Base-by-base conservation (phyloP, 2,329 filamentous ascomycete genomes). In the Verticillium isaacii region DNA sequence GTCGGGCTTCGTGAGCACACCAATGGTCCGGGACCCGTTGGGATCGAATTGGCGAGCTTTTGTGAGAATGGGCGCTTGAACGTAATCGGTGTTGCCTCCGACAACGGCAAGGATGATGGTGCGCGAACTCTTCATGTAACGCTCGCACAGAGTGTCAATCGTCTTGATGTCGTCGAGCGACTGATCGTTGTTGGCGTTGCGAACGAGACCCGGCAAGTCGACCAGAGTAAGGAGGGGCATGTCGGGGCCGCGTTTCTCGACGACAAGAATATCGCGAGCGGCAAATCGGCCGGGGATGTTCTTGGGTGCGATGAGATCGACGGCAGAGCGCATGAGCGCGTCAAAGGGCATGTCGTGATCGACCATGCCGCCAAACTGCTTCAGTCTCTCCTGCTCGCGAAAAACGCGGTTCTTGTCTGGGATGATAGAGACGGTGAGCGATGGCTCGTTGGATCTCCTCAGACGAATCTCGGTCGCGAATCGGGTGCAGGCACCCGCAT, bases 141-240 rank as follows among this genome's bases (percentile, higher is more conserved):
- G 76, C 8, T 83, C 80, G 12, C 80, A 82, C 2, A 87, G 72
- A 0, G 75, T 65, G 34, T 82, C 79, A 57, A 86, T 83, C 2
- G 82, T 80, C 63, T 78, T 73, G 60, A 83, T 82, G 54, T 86
- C 84, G 25, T 78, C 73, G 34, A 78, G 75, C 1, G 81, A 83
- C 68, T 86, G 82, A 60, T 82, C 78, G 34, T 78, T 75, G 64
- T 82, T 85, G 66, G 79, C 79, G 9, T 84, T 81, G 36, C 79
- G 77, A 32, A 87, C 82, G 1, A 88, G 73, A 1, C 86, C 85
- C 0, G 85, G 86, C 37, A 89, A 75, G 70, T 89, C 86, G 8
- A 88, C 84, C 1, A 88, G 77, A 0, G 84, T 88, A 54, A 89
- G 72, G 17, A 88, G 77, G 1, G 84, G 84, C 74, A 84, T 81